Evolutionary conservation across 2,329 filamentous ascomycete species (phyloP), one percentile per base, ranked within the genome.

Genomic region (Cladosporium sp.): DNA sequence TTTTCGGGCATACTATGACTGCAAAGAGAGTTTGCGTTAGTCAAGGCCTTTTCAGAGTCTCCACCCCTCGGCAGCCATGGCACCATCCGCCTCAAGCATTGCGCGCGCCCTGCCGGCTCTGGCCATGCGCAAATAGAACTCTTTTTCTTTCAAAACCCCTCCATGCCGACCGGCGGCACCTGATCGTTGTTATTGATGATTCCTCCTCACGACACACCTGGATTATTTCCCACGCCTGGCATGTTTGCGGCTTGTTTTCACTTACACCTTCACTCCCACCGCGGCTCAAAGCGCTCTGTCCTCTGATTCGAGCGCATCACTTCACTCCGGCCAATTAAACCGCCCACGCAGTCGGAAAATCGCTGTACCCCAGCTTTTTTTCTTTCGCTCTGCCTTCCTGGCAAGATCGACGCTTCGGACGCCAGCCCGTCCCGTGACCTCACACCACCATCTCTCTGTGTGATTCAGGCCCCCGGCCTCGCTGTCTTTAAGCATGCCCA

Each of bases 401-500:
- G 5, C 17, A 32, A 15, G 22, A 30, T 39, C 24, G 20, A 13
- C 24, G 22, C n/a, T n/a, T n/a, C n/a, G n/a, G n/a, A 19, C 40
- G 20, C 9, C 40, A 32, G 42, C 27, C 42, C 18, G 27, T 13
- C 30, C 24, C 39, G 20, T 24, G 40, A 24, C 40, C n/a, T 19
- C 40, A 24, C 9, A n/a, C n/a, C n/a, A n/a, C n/a, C n/a, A n/a
- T n/a, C n/a, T n/a, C 17, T 15, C 40, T 43, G 18, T 9, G n/a
- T n/a, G n/a, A 32, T 32, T 30, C 15, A 44, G 22, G 30, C 30
- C 30, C 11, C 32, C 32, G 32, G 32, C 15, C 30, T 49, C 44
- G 39, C 47, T 30, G 20, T 43, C 34, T 20, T 42, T 38, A 39
- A 53, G 53, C 43, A 68, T 68, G 65, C 64, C 64, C 19, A 58